These are phyloP conservation scores for Zymoseptoria pseudotritici DNA, from an alignment of 2,329 filamentous ascomycete species.

Conservation along the genomic window DNA sequence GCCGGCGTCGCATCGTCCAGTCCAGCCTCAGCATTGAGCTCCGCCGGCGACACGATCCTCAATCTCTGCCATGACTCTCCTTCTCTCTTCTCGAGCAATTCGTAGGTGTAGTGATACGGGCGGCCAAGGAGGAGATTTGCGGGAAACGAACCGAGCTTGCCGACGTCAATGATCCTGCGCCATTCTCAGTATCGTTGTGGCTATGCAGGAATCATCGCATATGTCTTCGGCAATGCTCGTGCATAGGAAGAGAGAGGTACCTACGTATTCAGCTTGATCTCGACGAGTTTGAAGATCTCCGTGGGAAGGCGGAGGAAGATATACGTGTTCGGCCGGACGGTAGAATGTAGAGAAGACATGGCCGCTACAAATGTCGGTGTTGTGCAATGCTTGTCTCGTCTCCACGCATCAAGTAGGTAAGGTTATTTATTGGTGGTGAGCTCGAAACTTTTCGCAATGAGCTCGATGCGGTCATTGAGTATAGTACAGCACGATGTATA, in stretches of 20 bases:
- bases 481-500: too few species aligned
- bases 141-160: conserved; percentile 88
- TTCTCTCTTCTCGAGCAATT: conserved; percentile 65
- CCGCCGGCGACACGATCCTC: conserved; percentile 69
- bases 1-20: conserved; percentile 49
- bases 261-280: conserved; percentile 58
- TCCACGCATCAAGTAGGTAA: not conserved
- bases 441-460: not conserved
- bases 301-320: conserved; percentile 52
- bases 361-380: not conserved
- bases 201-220: conserved; percentile 25
- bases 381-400: not conserved
- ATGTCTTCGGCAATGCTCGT: conserved; percentile 14
- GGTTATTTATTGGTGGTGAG: not conserved
- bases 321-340: conserved; percentile 44
- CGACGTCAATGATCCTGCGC: conserved; percentile 71
- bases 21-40: conserved; percentile 67
- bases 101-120: conserved; percentile 85
- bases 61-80: conserved; percentile 60
- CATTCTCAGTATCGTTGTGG: conserved; percentile 26
- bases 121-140: conserved; percentile 85
- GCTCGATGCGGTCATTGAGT: too few species aligned
- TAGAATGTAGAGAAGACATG: conserved; percentile 35
- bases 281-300: conserved; percentile 50
- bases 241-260: conserved; percentile 30